A percentile compares a stretch with the other conserved stretches of the same genome.
These are phyloP conservation scores for Haplosporangium sp. DNA, from an alignment of 371 early-diverging fungal species.

Conservation along the genomic window DNA sequence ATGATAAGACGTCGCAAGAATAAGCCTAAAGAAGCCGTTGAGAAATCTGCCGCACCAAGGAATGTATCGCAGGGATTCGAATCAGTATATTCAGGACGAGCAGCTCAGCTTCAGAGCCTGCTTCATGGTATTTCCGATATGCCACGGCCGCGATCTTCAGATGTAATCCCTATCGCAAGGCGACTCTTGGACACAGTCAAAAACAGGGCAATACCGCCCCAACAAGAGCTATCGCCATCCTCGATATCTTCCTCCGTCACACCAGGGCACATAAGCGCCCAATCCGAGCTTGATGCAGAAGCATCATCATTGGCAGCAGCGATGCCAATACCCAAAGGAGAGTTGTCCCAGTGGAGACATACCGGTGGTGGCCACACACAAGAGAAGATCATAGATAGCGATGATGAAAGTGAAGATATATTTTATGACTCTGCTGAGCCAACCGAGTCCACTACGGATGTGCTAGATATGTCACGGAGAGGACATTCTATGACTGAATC, in stretches of 20 bases:
- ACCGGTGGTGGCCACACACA: constrained; percentile 7
- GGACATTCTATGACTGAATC: constrained; percentile 60
- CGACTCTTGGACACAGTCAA: constrained; percentile 44
- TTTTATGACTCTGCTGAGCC: constrained; percentile 45
- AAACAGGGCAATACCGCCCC: constrained; percentile 8
- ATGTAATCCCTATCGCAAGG: constrained; percentile 53
- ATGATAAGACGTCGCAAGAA: constrained; percentile 18
- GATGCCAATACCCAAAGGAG: constrained; percentile 25
- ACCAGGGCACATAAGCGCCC: background rate
- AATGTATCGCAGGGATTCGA: constrained; percentile 10
- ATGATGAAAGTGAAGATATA: constrained; percentile 32
- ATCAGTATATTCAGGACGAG: constrained; percentile 17
- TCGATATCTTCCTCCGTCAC: constrained; percentile 1
- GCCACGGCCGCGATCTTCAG: constrained; percentile 46
- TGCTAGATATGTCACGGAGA: constrained; percentile 31
- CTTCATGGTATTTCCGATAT: constrained; percentile 53
- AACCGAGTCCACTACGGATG: constrained; percentile 21
- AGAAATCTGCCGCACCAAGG: background rate
- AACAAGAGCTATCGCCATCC: constrained; percentile 4
- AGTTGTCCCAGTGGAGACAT: constrained; percentile 7
- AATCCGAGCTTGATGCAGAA: constrained; percentile 10
- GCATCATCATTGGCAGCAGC: constrained; percentile 19
- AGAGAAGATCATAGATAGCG: constrained; percentile 11
- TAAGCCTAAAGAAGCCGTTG: background rate
- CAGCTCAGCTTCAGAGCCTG: constrained; percentile 37